These are phyloP conservation scores for Pleurostoma richardsiae DNA, from an alignment of 2,329 filamentous ascomycete genomes.

Conservation along the genomic window DNA sequence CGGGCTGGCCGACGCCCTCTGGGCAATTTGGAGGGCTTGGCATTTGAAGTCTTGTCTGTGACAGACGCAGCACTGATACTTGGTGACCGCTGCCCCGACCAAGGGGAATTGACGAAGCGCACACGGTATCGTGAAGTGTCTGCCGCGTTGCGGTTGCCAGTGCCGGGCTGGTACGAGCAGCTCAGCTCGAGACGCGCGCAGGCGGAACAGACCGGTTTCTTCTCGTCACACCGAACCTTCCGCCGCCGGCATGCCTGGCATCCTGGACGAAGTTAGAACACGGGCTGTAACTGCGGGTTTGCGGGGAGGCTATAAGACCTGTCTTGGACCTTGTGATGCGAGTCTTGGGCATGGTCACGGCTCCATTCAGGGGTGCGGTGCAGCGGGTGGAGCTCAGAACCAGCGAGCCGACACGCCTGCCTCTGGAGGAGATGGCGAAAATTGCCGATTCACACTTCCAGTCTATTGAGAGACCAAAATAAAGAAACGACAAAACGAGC, in stretches of 20 bases:
- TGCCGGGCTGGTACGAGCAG: slow-evolving; percentile 12
- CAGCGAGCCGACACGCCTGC: too few species aligned
- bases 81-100: slow-evolving; percentile 5
- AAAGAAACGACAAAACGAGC: too few species aligned
- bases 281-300: not conserved
- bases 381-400: too few species aligned
- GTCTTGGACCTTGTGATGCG: slow-evolving; percentile 12
- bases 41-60: too few species aligned
- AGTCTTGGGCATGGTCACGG: slow-evolving; percentile 9
- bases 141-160: slow-evolving; percentile 1
- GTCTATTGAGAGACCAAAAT: too few species aligned
- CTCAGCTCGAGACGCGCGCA: slow-evolving; percentile 13
- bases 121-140: slow-evolving; percentile 11
- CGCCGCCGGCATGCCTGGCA: slow-evolving; percentile 16
- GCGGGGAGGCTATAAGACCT: slow-evolving; percentile 1
- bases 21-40: too few species aligned
- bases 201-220: slow-evolving; percentile 13
- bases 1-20: too few species aligned
- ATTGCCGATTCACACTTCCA: too few species aligned
- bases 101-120: slow-evolving; percentile 12
- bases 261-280: slow-evolving; percentile 1
- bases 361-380: slow-evolving; percentile 1
- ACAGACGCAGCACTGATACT: not conserved
- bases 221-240: slow-evolving; percentile 14
- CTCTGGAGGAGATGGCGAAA: too few species aligned